These are phyloP conservation scores for Phytopythium ostracodes DNA, from an alignment of 352 stramenopile species.

Conservation along the genomic window DNA sequence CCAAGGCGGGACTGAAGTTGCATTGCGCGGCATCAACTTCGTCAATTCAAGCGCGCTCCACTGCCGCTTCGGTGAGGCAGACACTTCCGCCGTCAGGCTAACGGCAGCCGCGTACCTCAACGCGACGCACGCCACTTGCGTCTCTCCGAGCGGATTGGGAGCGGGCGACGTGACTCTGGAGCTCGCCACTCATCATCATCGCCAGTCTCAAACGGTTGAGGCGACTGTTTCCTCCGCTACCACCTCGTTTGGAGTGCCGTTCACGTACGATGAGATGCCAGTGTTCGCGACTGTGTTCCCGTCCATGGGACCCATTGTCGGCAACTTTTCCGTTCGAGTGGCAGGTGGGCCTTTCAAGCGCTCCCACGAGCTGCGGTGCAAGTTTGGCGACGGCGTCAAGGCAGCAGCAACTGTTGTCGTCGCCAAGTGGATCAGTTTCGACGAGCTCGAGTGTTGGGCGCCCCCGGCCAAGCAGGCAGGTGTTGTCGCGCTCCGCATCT, in stretches of 20 bases:
- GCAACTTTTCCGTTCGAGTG: conserved; percentile 88
- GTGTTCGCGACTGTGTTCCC: conserved; percentile 74
- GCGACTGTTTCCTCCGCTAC: conserved; percentile 22
- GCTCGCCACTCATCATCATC: conserved; percentile 56
- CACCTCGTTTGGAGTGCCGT: conserved; percentile 39
- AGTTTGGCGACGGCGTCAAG: conserved; percentile 57
- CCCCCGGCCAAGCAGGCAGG: conserved; percentile 68
- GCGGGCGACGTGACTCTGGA: conserved; percentile 49
- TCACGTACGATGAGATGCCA: conserved; percentile 80
- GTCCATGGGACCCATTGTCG: conserved; percentile 55
- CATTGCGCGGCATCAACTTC: conserved; percentile 75
- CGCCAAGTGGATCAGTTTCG: conserved; percentile 56
- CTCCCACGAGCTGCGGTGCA: conserved; percentile 73
- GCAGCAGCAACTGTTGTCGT: conserved; percentile 37
- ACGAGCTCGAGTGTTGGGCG: conserved; percentile 67
- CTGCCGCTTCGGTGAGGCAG: conserved; percentile 55
- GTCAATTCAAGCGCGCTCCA: conserved; percentile 55
- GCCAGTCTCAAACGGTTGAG: conserved; percentile 11
- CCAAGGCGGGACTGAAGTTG: conserved; percentile 79
- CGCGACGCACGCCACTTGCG: conserved; percentile 59
- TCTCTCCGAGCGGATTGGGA: conserved; percentile 40
- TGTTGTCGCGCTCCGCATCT: conserved; percentile 81
- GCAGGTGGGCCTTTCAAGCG: conserved; percentile 78
- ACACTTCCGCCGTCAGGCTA: conserved; percentile 18
- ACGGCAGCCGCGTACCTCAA: conserved; percentile 55